Evolutionary conservation across 805 yeast genomes (phyloP), one percentile per base, ranked within the genome.

Genomic region (Candida sithepensis): DNA sequence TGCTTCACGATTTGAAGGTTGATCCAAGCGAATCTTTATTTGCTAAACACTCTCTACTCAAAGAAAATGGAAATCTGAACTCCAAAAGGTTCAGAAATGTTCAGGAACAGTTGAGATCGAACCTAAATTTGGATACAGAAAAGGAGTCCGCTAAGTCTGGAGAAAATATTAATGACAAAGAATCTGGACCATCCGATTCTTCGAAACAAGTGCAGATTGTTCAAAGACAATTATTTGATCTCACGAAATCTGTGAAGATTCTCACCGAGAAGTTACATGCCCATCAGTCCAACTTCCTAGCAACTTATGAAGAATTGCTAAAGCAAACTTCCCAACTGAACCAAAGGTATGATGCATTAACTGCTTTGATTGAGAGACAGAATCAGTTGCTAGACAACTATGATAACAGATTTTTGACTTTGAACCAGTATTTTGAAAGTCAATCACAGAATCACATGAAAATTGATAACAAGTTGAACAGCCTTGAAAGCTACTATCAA

Each of bases 1-100:
- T 85, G 3, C 45, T 62, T 19, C 52, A 47, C 13, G 65, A 60
- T 16, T 41, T 65, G 37, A 57, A 49, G 22, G 34, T 33, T 8
- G 63, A 57, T 8, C 54, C 43, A 23, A 46, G 48, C n/a, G 61
- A 61, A 39, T 49, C 65, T 2, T 51, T 65, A 23, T 43, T 57
- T 48, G 62, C 68, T 2, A 57, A 48, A 39, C 67, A 65, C 48
- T 49, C 43, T 12, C 43, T 42, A 26, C 2, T 44, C n/a, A 47
- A 42, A 7, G 13, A 39, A 3, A 42, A 21, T 3, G 18, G 21
- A 68, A 79, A 4, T 9, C 19, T 44, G 14, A 40, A 33, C 20
- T 22, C 49, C 13, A 18, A 43, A 20, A 32, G 33, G 7, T 58
- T 62, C 47, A 48, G 47, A 30, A 48, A 54, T n/a, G 48, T 42